These are phyloP conservation scores for Sporothrix humicola DNA, from an alignment of 2,329 filamentous ascomycete genomes.

Conservation along the genomic window DNA sequence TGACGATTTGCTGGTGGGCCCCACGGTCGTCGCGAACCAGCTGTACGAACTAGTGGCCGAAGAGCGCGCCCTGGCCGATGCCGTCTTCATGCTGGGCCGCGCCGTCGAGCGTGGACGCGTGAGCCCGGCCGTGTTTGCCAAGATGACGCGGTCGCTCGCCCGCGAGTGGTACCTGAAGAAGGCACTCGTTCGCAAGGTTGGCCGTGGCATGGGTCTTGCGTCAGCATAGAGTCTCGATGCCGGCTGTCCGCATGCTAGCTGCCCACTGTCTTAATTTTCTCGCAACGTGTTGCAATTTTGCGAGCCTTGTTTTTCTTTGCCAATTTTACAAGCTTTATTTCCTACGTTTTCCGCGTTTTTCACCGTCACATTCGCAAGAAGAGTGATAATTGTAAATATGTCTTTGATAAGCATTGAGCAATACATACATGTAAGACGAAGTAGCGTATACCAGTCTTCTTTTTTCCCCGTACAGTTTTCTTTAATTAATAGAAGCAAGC, in stretches of 20 bases:
- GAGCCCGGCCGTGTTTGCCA: conserved; percentile 74
- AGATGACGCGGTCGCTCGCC: conserved; percentile 74
- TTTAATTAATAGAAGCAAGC: background rate
- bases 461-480: too few relatives aligned
- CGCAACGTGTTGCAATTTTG: too few relatives aligned
- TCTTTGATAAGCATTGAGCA: background rate
- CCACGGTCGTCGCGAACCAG: conserved; percentile 91
- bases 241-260: background rate
- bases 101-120: conserved; percentile 76
- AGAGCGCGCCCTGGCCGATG: conserved; percentile 83
- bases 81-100: conserved; percentile 79
- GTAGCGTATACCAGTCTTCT: background rate
- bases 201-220: conserved; percentile 71
- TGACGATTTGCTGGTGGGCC: conserved; percentile 90
- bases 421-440: background rate
- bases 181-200: conserved; percentile 78
- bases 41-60: conserved; percentile 88
- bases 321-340: too few relatives aligned
- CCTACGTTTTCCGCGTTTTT: background rate
- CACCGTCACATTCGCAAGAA: background rate
- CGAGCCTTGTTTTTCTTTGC: too few relatives aligned
- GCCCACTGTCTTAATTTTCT: background rate
- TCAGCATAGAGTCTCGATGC: background rate
- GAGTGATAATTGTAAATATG: background rate
- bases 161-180: conserved; percentile 86